These are phyloP conservation scores for Tephrocybe sp. DNA, from an alignment of 768 basidiomycete species.

Conservation along the genomic window DNA sequence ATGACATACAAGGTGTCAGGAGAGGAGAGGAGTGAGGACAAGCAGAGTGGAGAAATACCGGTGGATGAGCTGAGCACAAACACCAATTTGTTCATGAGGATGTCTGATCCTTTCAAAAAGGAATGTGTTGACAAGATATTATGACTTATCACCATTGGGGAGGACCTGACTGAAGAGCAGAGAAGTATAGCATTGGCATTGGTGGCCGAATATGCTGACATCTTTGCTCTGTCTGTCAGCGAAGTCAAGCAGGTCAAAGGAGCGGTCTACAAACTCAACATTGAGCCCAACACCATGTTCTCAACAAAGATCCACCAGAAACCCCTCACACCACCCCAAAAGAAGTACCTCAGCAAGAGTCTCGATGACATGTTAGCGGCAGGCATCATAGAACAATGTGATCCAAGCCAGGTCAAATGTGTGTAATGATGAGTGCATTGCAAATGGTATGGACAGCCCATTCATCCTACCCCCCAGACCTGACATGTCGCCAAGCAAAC, in stretches of 20 bases:
- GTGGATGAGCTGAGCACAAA: too few species aligned
- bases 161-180: constrained; percentile 25
- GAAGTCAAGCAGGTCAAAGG: constrained; percentile 34
- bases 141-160: constrained; percentile 23
- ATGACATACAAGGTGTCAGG: too few species aligned
- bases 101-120: constrained; percentile 21
- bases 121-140: constrained; percentile 21
- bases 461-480: constrained; percentile 23
- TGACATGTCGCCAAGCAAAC: not conserved
- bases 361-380: constrained; percentile 35
- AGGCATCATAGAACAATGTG: constrained; percentile 29
- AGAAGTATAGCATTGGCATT: constrained; percentile 4
- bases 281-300: constrained; percentile 28
- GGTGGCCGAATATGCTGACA: constrained; percentile 33
- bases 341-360: constrained; percentile 25
- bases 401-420: constrained; percentile 15
- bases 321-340: constrained; percentile 30
- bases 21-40: too few species aligned
- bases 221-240: constrained; percentile 30
- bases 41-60: too few species aligned
- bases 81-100: constrained; percentile 18
- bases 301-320: constrained; percentile 31
- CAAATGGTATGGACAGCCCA: constrained; percentile 18
- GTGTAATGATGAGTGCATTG: constrained; percentile 34
- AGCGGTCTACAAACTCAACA: constrained; percentile 32